These are phyloP conservation scores for Hortaea sp. DNA, from an alignment of 2,329 filamentous ascomycete genomes.

Conservation along the genomic window DNA sequence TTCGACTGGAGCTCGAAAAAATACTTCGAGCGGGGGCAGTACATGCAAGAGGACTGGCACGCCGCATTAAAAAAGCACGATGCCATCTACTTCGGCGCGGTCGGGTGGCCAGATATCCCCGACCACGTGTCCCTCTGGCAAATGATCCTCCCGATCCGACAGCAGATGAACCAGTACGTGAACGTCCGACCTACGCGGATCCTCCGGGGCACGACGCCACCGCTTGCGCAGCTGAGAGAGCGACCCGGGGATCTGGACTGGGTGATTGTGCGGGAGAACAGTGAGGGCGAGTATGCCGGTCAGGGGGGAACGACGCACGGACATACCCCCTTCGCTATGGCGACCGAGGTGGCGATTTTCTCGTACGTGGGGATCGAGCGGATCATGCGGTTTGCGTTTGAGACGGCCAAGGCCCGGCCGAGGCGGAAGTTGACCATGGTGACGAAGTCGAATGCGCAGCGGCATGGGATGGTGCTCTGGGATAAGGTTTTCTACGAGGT, in stretches of 20 bases:
- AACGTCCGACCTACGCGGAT: constrained; percentile 50
- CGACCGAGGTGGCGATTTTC: constrained; percentile 40
- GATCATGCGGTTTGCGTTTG: constrained; percentile 40
- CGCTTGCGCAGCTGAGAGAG: constrained; percentile 27
- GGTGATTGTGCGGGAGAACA: constrained; percentile 40
- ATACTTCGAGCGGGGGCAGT: constrained; percentile 43
- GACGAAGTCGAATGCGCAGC: constrained; percentile 40
- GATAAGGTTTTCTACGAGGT: constrained; percentile 38
- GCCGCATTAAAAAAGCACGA: constrained; percentile 42
- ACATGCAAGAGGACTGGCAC: constrained; percentile 43
- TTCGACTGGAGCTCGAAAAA: constrained; percentile 41
- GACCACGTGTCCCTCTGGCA: constrained; percentile 60
- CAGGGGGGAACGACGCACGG: constrained; percentile 35
- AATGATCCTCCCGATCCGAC: constrained; percentile 56
- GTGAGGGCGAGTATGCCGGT: constrained; percentile 39
- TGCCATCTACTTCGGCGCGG: constrained; percentile 50
- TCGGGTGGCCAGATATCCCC: constrained; percentile 53
- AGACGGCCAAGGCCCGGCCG: constrained; percentile 33
- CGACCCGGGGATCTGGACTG: constrained; percentile 33
- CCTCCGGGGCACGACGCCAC: constrained; percentile 31
- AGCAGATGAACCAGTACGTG: constrained; percentile 58
- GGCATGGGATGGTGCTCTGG: constrained; percentile 41
- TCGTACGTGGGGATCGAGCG: constrained; percentile 35
- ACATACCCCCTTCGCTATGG: constrained; percentile 29
- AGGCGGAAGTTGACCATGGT: constrained; percentile 41